These are phyloP conservation scores for Pichia nanzhaoensis DNA, from an alignment of 805 yeast genomes.

Conservation along the genomic window DNA sequence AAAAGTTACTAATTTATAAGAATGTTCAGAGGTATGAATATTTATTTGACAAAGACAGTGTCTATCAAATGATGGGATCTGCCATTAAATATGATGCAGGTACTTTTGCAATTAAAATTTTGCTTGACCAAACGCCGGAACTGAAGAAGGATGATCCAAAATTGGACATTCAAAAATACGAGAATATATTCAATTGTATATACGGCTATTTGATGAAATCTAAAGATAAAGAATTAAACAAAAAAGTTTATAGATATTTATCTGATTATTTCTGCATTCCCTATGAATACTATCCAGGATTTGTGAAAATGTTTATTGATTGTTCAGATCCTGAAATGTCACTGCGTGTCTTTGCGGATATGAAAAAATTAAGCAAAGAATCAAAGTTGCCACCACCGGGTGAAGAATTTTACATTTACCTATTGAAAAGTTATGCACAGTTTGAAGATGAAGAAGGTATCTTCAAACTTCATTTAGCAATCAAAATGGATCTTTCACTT, in stretches of 20 bases:
- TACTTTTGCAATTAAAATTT: conserved; percentile 12
- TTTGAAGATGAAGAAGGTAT: conserved; percentile 59
- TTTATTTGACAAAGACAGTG: conserved; percentile 32
- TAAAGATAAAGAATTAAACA: conserved; percentile 34
- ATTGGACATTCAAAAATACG: conserved; percentile 16
- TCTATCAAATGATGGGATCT: conserved; percentile 31
- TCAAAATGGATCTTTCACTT: conserved; percentile 55
- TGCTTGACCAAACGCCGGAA: conserved; percentile 17
- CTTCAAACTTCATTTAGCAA: conserved; percentile 51
- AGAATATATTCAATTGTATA: conserved; percentile 15
- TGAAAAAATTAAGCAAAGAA: conserved; percentile 48
- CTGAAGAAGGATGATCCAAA: conserved; percentile 32
- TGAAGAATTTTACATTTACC: conserved; percentile 50
- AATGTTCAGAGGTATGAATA: conserved; percentile 36
- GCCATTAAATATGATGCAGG: conserved; percentile 12
- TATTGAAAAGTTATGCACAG: conserved; percentile 57
- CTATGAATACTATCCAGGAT: conserved; percentile 49
- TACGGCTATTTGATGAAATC: conserved; percentile 10
- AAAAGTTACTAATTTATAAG: conserved; percentile 31
- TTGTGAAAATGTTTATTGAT: conserved; percentile 50
- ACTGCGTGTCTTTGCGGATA: conserved; percentile 51
- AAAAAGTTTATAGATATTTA: conserved; percentile 53
- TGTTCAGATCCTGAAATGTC: conserved; percentile 56
- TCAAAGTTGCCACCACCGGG: conserved; percentile 46
- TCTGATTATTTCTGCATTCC: conserved; percentile 53